Evolutionary conservation across 2,329 filamentous ascomycete species (phyloP).

Genomic region (Balansia obtecta): DNA sequence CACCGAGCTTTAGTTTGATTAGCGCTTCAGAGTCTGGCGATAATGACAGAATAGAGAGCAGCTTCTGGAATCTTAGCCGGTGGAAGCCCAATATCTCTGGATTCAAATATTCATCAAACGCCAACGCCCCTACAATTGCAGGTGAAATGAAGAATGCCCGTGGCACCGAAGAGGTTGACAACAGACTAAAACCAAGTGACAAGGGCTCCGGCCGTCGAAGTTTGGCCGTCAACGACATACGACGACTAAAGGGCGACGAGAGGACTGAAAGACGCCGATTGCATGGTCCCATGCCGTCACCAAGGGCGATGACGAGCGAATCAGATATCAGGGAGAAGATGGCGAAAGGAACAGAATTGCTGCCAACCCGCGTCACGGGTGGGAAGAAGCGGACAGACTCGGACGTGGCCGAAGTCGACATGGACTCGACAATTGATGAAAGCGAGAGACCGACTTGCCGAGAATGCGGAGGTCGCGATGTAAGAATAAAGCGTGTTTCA

Average conservation of each 20-base stretch:
- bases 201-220: constrained; percentile 18
- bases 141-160: constrained; percentile 4
- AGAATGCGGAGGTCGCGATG: constrained; percentile 5
- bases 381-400: constrained; percentile 22
- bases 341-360: constrained; percentile 10
- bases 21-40: constrained; percentile 21
- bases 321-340: constrained; percentile 11
- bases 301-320: constrained; percentile 11
- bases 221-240: constrained; percentile 17
- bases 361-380: background rate
- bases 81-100: constrained; percentile 34
- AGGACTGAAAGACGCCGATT: constrained; percentile 18
- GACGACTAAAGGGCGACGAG: constrained; percentile 14
- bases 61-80: constrained; percentile 46
- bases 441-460: constrained; percentile 7
- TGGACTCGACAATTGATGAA: constrained; percentile 14
- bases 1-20: constrained; percentile 42
- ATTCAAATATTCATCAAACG: constrained; percentile 18
- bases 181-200: constrained; percentile 22
- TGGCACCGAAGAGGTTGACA: constrained; percentile 15
- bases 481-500: constrained; percentile 2
- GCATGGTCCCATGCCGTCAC: constrained; percentile 13
- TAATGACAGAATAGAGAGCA: constrained; percentile 27
- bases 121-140: constrained; percentile 12
- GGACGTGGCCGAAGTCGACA: constrained; percentile 20